phyloP scores from a whole-genome alignment of 2,329 filamentous ascomycete genomes.

The Pseudogymnoascus sp. region DNA sequence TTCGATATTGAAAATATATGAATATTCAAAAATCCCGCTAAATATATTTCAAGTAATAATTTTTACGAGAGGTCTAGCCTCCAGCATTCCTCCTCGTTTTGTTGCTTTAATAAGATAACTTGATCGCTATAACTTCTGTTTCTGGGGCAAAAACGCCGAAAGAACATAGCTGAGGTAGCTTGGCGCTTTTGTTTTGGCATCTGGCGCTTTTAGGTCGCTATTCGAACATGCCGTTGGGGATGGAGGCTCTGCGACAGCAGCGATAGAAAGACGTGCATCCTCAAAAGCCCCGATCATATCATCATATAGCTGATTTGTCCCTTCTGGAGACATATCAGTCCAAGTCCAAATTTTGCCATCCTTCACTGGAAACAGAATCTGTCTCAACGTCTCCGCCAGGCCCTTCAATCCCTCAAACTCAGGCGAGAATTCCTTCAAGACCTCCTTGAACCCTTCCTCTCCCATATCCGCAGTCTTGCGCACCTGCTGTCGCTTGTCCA shows the following conservation, averaged over 20 bases:
- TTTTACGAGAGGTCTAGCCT: too few species aligned
- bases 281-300: constrained; percentile 13
- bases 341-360: constrained; percentile 18
- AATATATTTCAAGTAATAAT: too few species aligned
- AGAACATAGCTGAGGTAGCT: too few species aligned
- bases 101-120: too few species aligned
- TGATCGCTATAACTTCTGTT: too few species aligned
- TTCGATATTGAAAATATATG: too few species aligned
- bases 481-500: constrained; percentile 11
- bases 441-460: constrained; percentile 13
- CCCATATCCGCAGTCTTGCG: background rate
- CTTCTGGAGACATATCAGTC: constrained; percentile 18
- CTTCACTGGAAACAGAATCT: constrained; percentile 18
- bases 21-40: too few species aligned
- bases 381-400: constrained; percentile 16
- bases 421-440: constrained; percentile 18
- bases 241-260: background rate
- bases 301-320: constrained; percentile 17
- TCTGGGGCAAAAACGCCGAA: too few species aligned
- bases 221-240: background rate
- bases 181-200: background rate
- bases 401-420: constrained; percentile 19
- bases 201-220: too few species aligned
- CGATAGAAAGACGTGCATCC: background rate
- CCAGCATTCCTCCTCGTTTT: too few species aligned